These are phyloP conservation scores for Drosera spatulata DNA, from an alignment of 179 eudicot genomes.

Conservation along the genomic window DNA sequence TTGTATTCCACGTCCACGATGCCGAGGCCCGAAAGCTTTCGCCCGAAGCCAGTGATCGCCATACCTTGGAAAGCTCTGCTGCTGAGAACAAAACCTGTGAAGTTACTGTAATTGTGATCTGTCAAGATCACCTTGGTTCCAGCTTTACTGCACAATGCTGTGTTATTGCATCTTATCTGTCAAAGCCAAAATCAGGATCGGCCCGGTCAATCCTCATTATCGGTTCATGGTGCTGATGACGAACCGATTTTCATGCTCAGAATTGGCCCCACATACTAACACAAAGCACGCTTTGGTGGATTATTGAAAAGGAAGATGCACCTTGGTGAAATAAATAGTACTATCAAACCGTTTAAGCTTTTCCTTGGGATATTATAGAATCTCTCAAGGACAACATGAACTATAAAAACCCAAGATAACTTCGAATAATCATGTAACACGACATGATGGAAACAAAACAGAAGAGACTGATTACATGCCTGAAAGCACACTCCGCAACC, in stretches of 20 bases:
- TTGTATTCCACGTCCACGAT: conserved; percentile 53
- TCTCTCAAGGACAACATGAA: too few species aligned
- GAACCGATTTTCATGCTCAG: too few species aligned
- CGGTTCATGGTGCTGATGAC: too few species aligned
- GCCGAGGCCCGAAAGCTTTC: conserved; percentile 35
- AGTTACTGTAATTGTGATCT: conserved; percentile 36
- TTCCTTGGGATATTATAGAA: too few species aligned
- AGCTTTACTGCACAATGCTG: conserved; percentile 27
- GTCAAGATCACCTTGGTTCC: conserved; percentile 54
- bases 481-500: conserved; percentile 85
- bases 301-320: too few species aligned
- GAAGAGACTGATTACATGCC: conserved; percentile 17
- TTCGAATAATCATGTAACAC: too few species aligned
- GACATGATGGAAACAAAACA: neutral
- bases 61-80: conserved; percentile 60
- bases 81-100: conserved; percentile 60
- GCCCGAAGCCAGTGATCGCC: conserved; percentile 55
- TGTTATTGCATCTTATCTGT: conserved; percentile 57
- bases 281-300: too few species aligned
- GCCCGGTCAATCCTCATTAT: too few species aligned
- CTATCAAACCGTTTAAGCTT: too few species aligned
- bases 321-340: too few species aligned
- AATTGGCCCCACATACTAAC: too few species aligned
- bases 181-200: neutral
- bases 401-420: too few species aligned